phyloP scores from a whole-genome alignment of 2,329 filamentous ascomycete genomes.

The Aspergillus quadricinctus region DNA sequence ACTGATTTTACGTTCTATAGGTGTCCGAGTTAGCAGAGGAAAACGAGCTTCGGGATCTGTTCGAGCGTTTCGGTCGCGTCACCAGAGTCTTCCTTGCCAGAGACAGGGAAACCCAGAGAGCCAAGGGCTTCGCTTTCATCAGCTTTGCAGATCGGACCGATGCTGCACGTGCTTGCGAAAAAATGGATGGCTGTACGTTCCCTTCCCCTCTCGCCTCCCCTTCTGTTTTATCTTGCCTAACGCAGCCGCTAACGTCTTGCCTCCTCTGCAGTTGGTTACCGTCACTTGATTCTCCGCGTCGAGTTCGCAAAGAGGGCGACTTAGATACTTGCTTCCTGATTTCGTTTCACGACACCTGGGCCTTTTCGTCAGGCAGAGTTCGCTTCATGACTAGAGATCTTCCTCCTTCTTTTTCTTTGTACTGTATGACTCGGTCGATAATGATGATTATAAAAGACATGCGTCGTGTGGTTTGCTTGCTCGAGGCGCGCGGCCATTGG shows the following conservation, averaged over 20 bases:
- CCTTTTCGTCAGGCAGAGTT: slow-evolving; percentile 29
- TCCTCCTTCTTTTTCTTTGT: slow-evolving; percentile 22
- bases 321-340: slow-evolving; percentile 25
- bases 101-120: slow-evolving; percentile 90
- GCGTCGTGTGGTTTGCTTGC: slow-evolving; percentile 29
- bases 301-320: slow-evolving; percentile 49
- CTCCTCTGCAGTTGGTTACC: slow-evolving; percentile 44
- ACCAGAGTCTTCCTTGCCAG: slow-evolving; percentile 97
- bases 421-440: slow-evolving; percentile 36
- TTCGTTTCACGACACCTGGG: slow-evolving; percentile 28
- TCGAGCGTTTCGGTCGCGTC: slow-evolving; percentile 94
- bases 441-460: slow-evolving; percentile 33
- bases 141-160: slow-evolving; percentile 88
- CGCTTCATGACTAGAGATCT: slow-evolving; percentile 25
- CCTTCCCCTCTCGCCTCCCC: background rate
- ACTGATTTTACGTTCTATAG: slow-evolving; percentile 41
- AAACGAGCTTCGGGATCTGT: slow-evolving; percentile 91
- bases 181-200: slow-evolving; percentile 85
- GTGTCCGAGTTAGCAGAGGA: slow-evolving; percentile 98
- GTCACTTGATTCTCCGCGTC: slow-evolving; percentile 50
- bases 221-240: background rate
- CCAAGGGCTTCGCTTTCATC: slow-evolving; percentile 99
- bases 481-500: slow-evolving; percentile 9
- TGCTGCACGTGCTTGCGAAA: slow-evolving; percentile 87
- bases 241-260: slow-evolving; percentile 19